Evolutionary conservation across 192 early-diverging fungal species (phyloP).

Genomic region (Coemansia sp.): DNA sequence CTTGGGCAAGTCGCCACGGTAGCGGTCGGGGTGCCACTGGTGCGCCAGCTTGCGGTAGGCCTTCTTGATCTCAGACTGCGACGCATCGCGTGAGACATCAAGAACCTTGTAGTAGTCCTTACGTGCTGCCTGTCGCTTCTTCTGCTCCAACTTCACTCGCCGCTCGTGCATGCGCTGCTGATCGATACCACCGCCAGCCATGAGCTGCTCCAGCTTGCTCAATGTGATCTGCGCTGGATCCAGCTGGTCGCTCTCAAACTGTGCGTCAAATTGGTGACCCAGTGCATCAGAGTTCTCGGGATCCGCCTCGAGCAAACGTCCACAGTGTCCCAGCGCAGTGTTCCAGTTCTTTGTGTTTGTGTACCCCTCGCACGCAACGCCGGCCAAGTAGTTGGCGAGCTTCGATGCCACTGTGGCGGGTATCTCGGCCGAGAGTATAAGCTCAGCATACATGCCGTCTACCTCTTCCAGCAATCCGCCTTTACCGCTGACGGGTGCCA

Average conservation of each 20-base stretch:
- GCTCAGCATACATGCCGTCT: constrained; percentile 36
- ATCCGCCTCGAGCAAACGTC: constrained; percentile 69
- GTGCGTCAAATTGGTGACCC: constrained; percentile 69
- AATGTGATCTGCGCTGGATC: constrained; percentile 80
- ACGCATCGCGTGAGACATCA: constrained; percentile 74
- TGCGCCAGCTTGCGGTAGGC: constrained; percentile 89
- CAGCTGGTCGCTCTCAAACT: constrained; percentile 70
- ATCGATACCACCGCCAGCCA: constrained; percentile 33
- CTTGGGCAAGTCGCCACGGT: constrained; percentile 72
- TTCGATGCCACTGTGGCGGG: constrained; percentile 32
- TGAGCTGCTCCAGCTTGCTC: constrained; percentile 67
- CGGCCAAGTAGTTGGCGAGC: constrained; percentile 43
- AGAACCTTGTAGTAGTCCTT: constrained; percentile 98
- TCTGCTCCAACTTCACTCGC: constrained; percentile 54
- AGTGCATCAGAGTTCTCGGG: constrained; percentile 74
- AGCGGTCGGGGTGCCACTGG: constrained; percentile 84
- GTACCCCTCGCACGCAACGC: constrained; percentile 49
- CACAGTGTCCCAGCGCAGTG: constrained; percentile 68
- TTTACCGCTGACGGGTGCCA: constrained; percentile 37
- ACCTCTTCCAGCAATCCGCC: constrained; percentile 43
- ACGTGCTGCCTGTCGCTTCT: constrained; percentile 51
- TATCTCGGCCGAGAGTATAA: constrained; percentile 25
- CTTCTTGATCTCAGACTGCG: constrained; percentile 82
- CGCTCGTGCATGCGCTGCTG: constrained; percentile 56
- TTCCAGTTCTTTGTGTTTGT: constrained; percentile 56